Percentiles rank a stretch among this genome's conserved stretches.
Evolutionary conservation across 1,284 basidiomycete genomes (phyloP).

Genomic region (Laetiporus sulphureus): DNA sequence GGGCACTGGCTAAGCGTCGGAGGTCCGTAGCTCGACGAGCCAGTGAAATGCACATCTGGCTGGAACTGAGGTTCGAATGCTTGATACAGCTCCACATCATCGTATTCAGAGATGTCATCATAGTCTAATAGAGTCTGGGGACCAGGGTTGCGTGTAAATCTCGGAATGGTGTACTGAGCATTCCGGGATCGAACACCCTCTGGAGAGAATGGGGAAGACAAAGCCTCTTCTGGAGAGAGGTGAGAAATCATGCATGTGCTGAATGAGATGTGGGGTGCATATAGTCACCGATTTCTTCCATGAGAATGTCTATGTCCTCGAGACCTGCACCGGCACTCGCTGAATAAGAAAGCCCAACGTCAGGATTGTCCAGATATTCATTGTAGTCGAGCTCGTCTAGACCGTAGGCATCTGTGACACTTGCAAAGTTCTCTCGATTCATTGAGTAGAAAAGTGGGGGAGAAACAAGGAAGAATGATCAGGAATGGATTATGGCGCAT

Average conservation of each 20-base stretch:
- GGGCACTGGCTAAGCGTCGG: slow-evolving; percentile 3
- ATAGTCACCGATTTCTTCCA: slow-evolving; percentile 33
- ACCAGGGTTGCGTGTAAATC: slow-evolving; percentile 1
- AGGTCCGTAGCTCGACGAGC: slow-evolving; percentile 1
- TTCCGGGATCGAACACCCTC: slow-evolving; percentile 12
- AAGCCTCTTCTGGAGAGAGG: slow-evolving; percentile 22
- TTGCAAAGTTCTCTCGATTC: no score
- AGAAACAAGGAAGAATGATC: no score
- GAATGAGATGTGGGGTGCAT: slow-evolving; percentile 28
- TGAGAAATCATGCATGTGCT: neutral
- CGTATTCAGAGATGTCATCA: slow-evolving; percentile 5
- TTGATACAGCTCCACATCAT: neutral
- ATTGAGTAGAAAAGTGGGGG: no score
- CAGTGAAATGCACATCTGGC: neutral
- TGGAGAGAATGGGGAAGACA: slow-evolving; percentile 38
- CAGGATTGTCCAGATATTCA: slow-evolving; percentile 8
- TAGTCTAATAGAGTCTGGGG: neutral
- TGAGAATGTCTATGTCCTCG: slow-evolving; percentile 8
- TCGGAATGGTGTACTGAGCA: slow-evolving; percentile 1
- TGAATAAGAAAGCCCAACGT: slow-evolving; percentile 1
- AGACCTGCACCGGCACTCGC: neutral
- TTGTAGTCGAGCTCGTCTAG: no score
- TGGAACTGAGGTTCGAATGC: neutral
- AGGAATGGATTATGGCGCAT: no score
- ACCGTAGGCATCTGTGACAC: no score